A percentile compares a stretch with the other conserved stretches of the same genome.
phyloP scores from a whole-genome alignment of 805 yeast genomes.

The Yamadazyma ubonensis region DNA sequence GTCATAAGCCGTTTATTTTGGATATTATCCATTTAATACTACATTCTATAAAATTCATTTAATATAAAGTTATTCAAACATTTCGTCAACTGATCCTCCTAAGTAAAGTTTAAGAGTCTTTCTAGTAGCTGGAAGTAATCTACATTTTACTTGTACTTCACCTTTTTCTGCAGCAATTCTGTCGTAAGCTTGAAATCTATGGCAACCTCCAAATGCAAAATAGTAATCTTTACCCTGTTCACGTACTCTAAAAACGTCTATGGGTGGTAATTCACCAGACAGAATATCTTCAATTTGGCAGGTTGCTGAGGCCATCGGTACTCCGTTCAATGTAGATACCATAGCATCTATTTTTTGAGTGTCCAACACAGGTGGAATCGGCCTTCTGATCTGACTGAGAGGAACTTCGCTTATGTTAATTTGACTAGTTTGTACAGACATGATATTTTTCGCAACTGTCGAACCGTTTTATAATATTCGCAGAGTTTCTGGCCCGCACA shows the following conservation, averaged over 20 bases:
- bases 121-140: conserved; percentile 72
- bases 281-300: conserved; percentile 49
- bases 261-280: conserved; percentile 74
- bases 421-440: conserved; percentile 70
- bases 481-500: not conserved
- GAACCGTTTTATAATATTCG: not conserved
- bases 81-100: conserved; percentile 63
- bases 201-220: conserved; percentile 91
- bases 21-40: too few species aligned
- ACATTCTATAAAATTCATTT: too few species aligned
- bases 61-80: conserved; percentile 26
- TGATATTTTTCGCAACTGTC: conserved; percentile 19
- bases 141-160: conserved; percentile 59
- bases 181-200: conserved; percentile 85
- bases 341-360: conserved; percentile 71
- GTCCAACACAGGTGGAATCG: conserved; percentile 84
- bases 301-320: conserved; percentile 63
- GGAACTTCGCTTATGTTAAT: conserved; percentile 62
- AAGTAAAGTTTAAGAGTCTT: conserved; percentile 65
- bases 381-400: conserved; percentile 65
- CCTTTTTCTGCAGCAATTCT: conserved; percentile 32
- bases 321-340: conserved; percentile 67
- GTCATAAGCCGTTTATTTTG: conserved; percentile 40
- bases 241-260: conserved; percentile 70
- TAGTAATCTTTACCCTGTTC: conserved; percentile 61